Base-by-base conservation (phyloP, 75 land plant genomes). In the Pinus taeda region DNA sequence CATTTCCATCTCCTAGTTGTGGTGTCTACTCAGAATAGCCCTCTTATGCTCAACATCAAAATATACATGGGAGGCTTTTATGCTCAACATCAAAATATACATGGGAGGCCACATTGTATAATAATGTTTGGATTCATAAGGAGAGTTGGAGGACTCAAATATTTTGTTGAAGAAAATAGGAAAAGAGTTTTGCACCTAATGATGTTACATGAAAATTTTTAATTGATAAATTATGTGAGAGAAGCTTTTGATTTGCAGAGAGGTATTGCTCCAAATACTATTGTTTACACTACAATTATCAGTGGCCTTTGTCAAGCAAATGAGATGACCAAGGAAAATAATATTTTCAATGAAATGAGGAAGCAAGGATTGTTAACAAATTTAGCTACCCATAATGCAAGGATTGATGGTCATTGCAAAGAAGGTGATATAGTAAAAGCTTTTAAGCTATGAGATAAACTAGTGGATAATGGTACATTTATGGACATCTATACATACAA, bases 191-290 rank as follows among this genome's bases (percentile, higher is more conserved):
- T 53, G 66, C 57, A 73, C 85, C 95, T 4, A 90, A 92, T 85
- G 93, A 85, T 80, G 80, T 97, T 62, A 88, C 90, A 57, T 97
- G 85, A 76, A 85, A 86, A 14, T 89, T 94, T 59, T 71, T 92
- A 80, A 91, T 97, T 36, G 84, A 91, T 85, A 85, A 83, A 11
- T 88, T 85, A 21, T 91, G 95, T 92, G 81, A 78, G 79, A 37
- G 82, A 83, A 64, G 98, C 92, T 0, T 36, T 85, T 42, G 17
- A 12, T 36, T 64, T 89, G 57, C 76, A 80, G 26, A 89, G 79
- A 61, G 93, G 93, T 8, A 58, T 88, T 13, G 36, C 72, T 2
- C 81, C 88, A 17, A 86, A 92, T 72, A 66, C 79, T 17, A 75
- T 88, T 61, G 81, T 88, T 39, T 92, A 66, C 24, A 92, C 88